Evolutionary conservation across 176 grass and related monocot species (phyloP).

Genomic region (Paspalum notatum): DNA sequence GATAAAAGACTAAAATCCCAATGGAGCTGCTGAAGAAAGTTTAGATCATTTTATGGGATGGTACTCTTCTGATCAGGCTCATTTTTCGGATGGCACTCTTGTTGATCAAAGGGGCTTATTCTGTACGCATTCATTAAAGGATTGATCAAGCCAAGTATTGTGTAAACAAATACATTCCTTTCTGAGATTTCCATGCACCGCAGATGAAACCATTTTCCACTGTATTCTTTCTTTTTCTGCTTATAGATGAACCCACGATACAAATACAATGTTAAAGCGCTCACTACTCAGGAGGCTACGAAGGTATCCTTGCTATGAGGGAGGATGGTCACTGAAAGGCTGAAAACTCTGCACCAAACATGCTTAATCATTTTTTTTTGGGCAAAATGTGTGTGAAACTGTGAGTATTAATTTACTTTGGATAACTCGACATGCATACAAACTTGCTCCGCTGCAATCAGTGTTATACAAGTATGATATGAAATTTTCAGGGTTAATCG

Average conservation of each 20-base stretch:
- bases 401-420: not conserved
- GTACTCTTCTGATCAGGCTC: not conserved
- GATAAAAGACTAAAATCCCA: conserved; percentile 37
- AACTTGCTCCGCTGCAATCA: not conserved
- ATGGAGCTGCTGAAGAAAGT: conserved; percentile 18
- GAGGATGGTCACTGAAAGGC: not conserved
- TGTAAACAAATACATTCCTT: conserved; percentile 29
- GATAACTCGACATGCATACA: not conserved
- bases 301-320: not conserved
- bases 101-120: conserved; percentile 4
- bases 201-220: not conserved
- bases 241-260: not conserved
- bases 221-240: not conserved
- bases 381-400: not conserved
- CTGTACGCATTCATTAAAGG: not conserved
- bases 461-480: not conserved
- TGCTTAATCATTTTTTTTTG: not conserved
- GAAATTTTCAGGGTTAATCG: not conserved
- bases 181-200: not conserved
- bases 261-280: not conserved
- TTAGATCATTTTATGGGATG: not conserved
- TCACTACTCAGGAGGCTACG: not conserved
- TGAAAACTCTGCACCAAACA: not conserved
- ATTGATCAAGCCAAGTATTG: conserved; percentile 25
- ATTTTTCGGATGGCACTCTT: conserved; percentile 11